Evolutionary conservation across 2,329 filamentous ascomycete species (phyloP), one percentile per base, ranked within the genome.

Genomic region (Fusarium denticulatum): DNA sequence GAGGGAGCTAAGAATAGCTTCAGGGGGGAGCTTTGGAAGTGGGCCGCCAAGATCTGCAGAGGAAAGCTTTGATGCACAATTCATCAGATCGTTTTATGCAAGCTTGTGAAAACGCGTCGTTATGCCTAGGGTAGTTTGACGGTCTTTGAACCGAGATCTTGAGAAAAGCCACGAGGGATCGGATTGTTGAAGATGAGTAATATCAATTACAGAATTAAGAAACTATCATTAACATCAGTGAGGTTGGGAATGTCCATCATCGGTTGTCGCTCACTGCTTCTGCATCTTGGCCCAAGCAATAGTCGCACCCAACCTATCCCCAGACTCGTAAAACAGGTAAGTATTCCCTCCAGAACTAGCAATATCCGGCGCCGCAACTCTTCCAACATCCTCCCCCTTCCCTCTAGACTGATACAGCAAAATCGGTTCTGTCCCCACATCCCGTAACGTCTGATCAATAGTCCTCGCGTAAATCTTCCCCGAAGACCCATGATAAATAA

Each of bases 271-370:
- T 16, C 1, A 40, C 1, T 50, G 42, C 9, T 58, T 58, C 8
- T 57, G 65, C 43, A 59, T 60, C 22, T 73, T 73, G 0, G 71
- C 71, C 71, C 70, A 73, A 2, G 61, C 66, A 30, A 73, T 73
- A 0, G 66, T 71, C 0, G 40, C 70, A 1, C 34, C 20, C 34
- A 73, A 7, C 1, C 71, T 6, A 14, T 34, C 39, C 0, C 71
- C 71, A 39, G 55, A 64, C 5, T 73, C 71, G 6, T 67, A 73
- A 16, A 73, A 73, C 20, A 73, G 8, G 16, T 71, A 73, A 2
- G 58, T 64, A 22, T 67, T 50, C 0, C 45, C 60, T 0, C 49
- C 47, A 24, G 46, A 50, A 0, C 45, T 63, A 1, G 45, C 61
- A 42, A 62, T 30, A 7, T 73, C 66, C 15, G 71, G 71, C 8